A percentile compares a stretch with the other conserved stretches of the same genome.
These are phyloP conservation scores for Trichoderma koningiopsis DNA, from an alignment of 2,329 filamentous ascomycete species.

Conservation along the genomic window DNA sequence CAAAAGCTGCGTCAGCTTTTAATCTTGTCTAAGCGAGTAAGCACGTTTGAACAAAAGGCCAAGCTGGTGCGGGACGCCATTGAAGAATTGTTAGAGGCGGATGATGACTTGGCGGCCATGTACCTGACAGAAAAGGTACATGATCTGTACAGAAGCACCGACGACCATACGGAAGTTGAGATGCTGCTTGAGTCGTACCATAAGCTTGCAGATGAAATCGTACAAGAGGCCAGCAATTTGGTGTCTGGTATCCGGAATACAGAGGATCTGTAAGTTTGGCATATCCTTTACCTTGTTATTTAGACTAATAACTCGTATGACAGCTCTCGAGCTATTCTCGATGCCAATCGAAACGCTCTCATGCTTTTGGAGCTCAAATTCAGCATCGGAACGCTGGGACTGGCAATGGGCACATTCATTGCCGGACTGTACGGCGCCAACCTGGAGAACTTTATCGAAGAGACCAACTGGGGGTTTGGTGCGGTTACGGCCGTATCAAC, in stretches of 20 bases:
- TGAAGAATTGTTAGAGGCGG: conserved; percentile 91
- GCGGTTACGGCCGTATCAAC: conserved; percentile 72
- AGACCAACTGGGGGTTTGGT: conserved; percentile 83
- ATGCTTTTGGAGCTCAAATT: conserved; percentile 98
- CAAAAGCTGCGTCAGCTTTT: conserved; percentile 90
- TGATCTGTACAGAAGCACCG: conserved; percentile 70
- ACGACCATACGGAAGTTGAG: conserved; percentile 95
- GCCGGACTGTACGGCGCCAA: conserved; percentile 99
- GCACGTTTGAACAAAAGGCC: conserved; percentile 96
- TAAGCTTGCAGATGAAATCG: conserved; percentile 96
- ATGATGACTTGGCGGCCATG: conserved; percentile 93
- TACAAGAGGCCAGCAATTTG: conserved; percentile 89
- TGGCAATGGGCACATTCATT: conserved; percentile 91
- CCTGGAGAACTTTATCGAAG: conserved; percentile 97
- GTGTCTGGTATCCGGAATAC: conserved; percentile 96
- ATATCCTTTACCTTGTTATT: background rate
- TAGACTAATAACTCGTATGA: background rate
- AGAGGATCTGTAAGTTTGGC: conserved; percentile 80
- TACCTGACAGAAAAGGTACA: conserved; percentile 87
- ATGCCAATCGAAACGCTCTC: conserved; percentile 95
- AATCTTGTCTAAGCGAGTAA: conserved; percentile 92
- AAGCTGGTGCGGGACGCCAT: conserved; percentile 92
- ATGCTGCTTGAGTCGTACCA: conserved; percentile 97
- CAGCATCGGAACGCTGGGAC: conserved; percentile 90
- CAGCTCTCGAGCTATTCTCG: conserved; percentile 92